A percentile compares a stretch with the other conserved stretches of the same genome.
phyloP scores from a whole-genome alignment of 345 rosid genomes.

The Crucihimalaya himalaica region DNA sequence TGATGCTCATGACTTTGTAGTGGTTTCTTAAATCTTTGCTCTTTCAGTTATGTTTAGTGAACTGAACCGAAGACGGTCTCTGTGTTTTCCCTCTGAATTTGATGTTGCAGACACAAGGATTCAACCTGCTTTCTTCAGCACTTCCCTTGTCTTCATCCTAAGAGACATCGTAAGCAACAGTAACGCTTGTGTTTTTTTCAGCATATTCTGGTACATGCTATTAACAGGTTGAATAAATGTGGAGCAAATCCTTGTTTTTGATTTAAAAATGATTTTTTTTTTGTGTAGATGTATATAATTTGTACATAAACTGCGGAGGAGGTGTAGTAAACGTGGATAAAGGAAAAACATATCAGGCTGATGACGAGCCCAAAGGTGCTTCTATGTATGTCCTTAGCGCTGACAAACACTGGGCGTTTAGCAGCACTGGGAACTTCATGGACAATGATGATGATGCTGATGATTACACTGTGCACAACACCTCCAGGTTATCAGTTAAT shows the following conservation, averaged over 20 bases:
- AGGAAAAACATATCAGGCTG: constrained; percentile 53
- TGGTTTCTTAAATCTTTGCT: not conserved
- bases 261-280: not conserved
- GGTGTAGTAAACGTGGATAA: constrained; percentile 38
- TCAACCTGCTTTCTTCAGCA: constrained; percentile 62
- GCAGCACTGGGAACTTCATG: constrained; percentile 94
- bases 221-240: not conserved
- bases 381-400: constrained; percentile 47
- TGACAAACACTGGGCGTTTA: constrained; percentile 67
- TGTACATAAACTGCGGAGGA: constrained; percentile 89
- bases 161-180: constrained; percentile 50
- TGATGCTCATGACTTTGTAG: not conserved
- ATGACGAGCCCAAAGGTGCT: constrained; percentile 68
- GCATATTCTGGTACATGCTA: not conserved
- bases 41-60: not conserved
- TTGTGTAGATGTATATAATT: constrained; percentile 49
- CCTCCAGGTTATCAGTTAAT: constrained; percentile 51
- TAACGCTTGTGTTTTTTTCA: constrained; percentile 2
- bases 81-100: constrained; percentile 10
- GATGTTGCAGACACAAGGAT: constrained; percentile 53
- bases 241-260: constrained; percentile 17
- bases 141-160: constrained; percentile 59
- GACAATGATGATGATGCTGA: constrained; percentile 68
- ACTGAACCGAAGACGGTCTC: constrained; percentile 6
- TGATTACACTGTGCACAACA: constrained; percentile 51